Evolutionary conservation across 2,329 filamentous ascomycete species (phyloP).

Genomic region (Fusarium nematophilum): DNA sequence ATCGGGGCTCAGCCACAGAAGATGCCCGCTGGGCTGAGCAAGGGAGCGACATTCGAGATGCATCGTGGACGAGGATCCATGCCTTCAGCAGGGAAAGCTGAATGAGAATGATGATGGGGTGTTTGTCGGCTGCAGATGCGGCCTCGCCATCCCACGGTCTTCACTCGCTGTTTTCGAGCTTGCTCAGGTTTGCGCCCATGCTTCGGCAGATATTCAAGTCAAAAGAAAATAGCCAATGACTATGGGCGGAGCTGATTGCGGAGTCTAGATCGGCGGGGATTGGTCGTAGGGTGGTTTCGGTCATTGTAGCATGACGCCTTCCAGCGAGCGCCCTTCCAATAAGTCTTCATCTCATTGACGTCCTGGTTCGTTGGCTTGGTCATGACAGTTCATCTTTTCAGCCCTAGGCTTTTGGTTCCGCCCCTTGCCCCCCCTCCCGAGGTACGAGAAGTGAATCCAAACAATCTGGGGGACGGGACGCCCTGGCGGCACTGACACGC

Average conservation of each 20-base stretch:
- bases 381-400: constrained; percentile 5
- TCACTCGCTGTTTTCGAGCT: neutral
- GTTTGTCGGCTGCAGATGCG: constrained; percentile 1
- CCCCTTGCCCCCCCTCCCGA: too few species aligned
- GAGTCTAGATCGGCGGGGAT: too few species aligned
- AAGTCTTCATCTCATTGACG: neutral
- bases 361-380: neutral
- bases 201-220: constrained; percentile 1
- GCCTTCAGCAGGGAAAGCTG: neutral
- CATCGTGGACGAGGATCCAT: neutral
- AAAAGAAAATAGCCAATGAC: neutral
- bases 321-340: neutral
- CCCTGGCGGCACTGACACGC: neutral
- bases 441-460: too few species aligned
- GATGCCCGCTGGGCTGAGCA: neutral
- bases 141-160: too few species aligned
- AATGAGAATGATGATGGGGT: neutral
- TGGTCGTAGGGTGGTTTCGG: neutral
- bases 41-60: neutral
- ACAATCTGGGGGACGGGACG: neutral
- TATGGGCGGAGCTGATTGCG: neutral
- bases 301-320: constrained; percentile 6
- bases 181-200: neutral
- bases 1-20: neutral
- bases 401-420: constrained; percentile 1